Evolutionary conservation across 257 asterid genomes (phyloP), one percentile per base, ranked within the genome.

Genomic region (Voacanga thouarsii): DNA sequence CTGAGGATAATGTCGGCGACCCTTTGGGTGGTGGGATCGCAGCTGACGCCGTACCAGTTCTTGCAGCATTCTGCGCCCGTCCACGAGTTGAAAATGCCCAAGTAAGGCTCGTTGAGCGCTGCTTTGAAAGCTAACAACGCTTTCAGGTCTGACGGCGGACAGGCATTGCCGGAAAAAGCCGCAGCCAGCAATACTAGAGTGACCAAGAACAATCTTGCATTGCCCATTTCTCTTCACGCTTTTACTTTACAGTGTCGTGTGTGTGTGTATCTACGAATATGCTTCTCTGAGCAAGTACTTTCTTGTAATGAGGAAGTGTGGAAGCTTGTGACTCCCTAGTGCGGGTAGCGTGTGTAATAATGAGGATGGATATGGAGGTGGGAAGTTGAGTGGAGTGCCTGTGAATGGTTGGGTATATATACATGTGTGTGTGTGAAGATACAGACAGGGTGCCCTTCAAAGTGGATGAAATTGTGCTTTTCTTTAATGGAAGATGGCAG

Each of bases 1-100:
- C 99, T 96, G 66, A 95, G 97, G 78, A 77, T 72, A 45, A 95
- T 86, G 88, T 92, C 99, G 65, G 93, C 86, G 71, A 95, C 98
- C 67, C 96, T 90, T 12, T 84, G 81, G 5, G 92, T 87, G n/a
- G 91, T 91, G 47, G 96, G 94, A 85, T 95, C 91, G 86, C 99
- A 95, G 77, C 90, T 86, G 70, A 95, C 89, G 70, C 99, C 99
- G 90, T 92, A 77, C 98, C 98, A 95, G 77, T 80, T 81, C 56
- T 69, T 57, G 89, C 99, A 94, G 85, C 97, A 95, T 80, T 89
- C 90, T 72, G 72, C n/a, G 84, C 96, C 98, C 0, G 85, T 77
- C 98, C 99, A 95, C 0, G 99, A 79, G 53, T 83, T 86, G 89
- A 92, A 90, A 30, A 95, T 91, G 64, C 94, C 96, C 37, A 95